Evolutionary conservation across 441 rosid species (phyloP), one percentile per base, ranked within the genome.

Genomic region (Euphorbia schlechtendalii): DNA sequence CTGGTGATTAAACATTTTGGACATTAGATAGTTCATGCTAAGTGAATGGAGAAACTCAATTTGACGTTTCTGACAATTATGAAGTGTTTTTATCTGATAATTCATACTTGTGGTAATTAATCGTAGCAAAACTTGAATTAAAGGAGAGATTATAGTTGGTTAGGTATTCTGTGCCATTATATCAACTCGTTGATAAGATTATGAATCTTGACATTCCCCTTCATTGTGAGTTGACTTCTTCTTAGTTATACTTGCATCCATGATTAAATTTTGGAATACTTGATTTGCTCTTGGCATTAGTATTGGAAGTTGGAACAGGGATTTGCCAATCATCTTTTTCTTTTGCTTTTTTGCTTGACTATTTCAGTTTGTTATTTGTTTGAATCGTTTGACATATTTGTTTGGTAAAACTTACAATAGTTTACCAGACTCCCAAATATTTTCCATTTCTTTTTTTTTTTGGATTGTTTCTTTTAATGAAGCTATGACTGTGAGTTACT

Each of bases 221-320:
- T 80, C 82, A 78, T 81, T 78, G 56, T 67, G 79, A 25, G 62
- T 82, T 78, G 89, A 84, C 78, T 82, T 84, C 84, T 76, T 75
- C 59, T 28, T 28, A 17, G 73, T 64, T 60, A 81, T 82, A 61
- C 82, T 84, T 77, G 77, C 74, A 17, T 71, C 81, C 85, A 77
- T 84, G 76, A 80, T 77, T 65, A 66, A 63, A 5, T 12, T 53
- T 43, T 18, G 40, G 52, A 54, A 53, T 69, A 76, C 60, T 68
- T 67, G 67, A 65, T 65, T n/a, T 70, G 62, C 65, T 60, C 46
- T 38, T 38, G 63, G n/a, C 56, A 12, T 41, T 38, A 17, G 17
- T 13, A n/a, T n/a, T n/a, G n/a, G n/a, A n/a, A n/a, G 14, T 43
- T 27, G 43, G 61, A 2, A 34, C 18, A 22, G 22, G 55, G 69